phyloP scores from a whole-genome alignment of 495 filamentous ascomycete species.

The Cryomyces minteri region DNA sequence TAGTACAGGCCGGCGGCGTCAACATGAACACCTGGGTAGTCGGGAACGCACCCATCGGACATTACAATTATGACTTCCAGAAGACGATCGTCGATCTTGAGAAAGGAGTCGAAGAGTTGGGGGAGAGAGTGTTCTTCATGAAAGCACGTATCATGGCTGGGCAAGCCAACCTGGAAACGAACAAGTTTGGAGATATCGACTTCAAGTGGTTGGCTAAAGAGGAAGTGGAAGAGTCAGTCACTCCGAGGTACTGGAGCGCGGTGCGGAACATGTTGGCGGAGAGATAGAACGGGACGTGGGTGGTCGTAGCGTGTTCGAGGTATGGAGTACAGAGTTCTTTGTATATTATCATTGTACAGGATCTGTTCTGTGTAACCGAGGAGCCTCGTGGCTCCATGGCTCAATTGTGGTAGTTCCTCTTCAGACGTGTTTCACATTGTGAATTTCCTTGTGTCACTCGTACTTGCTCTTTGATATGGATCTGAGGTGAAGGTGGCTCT shows the following conservation, averaged over 20 bases:
- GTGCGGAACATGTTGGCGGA: constrained; percentile 70
- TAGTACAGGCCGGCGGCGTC: constrained; percentile 56
- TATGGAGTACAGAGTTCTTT: background rate
- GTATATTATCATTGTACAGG: background rate
- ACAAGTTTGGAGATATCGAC: constrained; percentile 53
- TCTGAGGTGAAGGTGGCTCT: too few species aligned
- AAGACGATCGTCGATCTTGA: constrained; percentile 23
- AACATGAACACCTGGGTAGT: constrained; percentile 99
- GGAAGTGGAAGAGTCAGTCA: constrained; percentile 51
- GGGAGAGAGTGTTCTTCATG: constrained; percentile 86
- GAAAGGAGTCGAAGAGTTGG: constrained; percentile 14
- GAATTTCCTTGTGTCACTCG: too few species aligned
- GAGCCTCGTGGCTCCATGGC: too few species aligned
- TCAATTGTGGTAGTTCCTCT: too few species aligned
- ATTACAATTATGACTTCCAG: constrained; percentile 35
- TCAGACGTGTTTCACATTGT: too few species aligned
- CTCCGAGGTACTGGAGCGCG: constrained; percentile 44
- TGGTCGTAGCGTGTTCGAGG: background rate
- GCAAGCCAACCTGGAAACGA: constrained; percentile 64
- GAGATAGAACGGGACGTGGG: constrained; percentile 21
- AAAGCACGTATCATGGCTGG: constrained; percentile 92
- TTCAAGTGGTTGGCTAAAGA: constrained; percentile 88
- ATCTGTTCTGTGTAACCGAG: background rate
- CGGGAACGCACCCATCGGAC: constrained; percentile 74
- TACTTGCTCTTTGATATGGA: too few species aligned